These are phyloP conservation scores for Apiotrichum siamense DNA, from an alignment of 1,284 basidiomycete genomes.

Conservation along the genomic window DNA sequence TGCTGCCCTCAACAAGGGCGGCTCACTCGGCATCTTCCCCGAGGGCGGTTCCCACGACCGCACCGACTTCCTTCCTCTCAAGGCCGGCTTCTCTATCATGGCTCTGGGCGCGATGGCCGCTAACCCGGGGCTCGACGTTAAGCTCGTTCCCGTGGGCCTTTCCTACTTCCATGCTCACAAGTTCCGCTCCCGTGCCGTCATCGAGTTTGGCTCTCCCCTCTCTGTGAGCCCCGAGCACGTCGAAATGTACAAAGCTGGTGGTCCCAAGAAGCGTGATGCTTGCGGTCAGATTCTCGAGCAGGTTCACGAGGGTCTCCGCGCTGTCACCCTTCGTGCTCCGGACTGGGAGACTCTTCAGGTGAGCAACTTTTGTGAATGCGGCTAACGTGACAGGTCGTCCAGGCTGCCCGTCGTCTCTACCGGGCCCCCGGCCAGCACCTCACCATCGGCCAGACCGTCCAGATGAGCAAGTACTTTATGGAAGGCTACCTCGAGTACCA, in stretches of 20 bases:
- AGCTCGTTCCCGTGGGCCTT: constrained; percentile 88
- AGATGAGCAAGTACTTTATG: constrained; percentile 89
- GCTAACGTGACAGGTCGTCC: constrained; percentile 74
- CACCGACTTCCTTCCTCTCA: constrained; percentile 86
- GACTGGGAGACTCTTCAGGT: constrained; percentile 99
- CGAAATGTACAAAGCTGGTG: constrained; percentile 85
- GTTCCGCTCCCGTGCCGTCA: constrained; percentile 90
- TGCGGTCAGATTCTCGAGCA: constrained; percentile 84
- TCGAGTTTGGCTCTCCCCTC: constrained; percentile 91
- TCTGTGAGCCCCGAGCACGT: constrained; percentile 82
- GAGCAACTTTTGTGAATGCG: constrained; percentile 16
- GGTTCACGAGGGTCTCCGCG: constrained; percentile 93
- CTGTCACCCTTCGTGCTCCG: constrained; percentile 90
- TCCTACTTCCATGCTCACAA: constrained; percentile 94
- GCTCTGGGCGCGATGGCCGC: constrained; percentile 95
- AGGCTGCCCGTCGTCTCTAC: constrained; percentile 91
- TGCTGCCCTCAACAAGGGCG: constrained; percentile 74
- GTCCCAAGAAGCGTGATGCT: constrained; percentile 81
- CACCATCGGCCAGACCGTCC: constrained; percentile 92
- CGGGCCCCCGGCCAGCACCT: constrained; percentile 91
- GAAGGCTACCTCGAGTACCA: constrained; percentile 92
- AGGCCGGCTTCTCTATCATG: constrained; percentile 95
- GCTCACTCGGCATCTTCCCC: constrained; percentile 91
- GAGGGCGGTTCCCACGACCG: constrained; percentile 97
- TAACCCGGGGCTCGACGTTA: constrained; percentile 76